Evolutionary conservation across 2,329 filamentous ascomycete genomes (phyloP).

Genomic region (Geosmithia putterillii): DNA sequence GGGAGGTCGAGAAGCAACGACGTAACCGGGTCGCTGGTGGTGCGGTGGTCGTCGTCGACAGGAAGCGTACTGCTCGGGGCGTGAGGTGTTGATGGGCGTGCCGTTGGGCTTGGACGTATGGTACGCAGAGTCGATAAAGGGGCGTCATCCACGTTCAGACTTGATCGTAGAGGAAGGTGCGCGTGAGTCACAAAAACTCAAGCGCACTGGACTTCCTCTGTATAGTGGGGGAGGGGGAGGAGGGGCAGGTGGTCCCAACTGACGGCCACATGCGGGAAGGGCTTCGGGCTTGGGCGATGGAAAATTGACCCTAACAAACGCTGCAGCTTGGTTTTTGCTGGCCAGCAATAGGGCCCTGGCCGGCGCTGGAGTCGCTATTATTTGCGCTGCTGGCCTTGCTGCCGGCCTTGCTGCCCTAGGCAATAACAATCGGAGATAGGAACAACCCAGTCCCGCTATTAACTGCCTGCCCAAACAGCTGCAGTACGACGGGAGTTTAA

Average conservation of each 20-base stretch:
- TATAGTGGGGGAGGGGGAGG: constrained; percentile 8
- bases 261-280: background rate
- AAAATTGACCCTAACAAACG: constrained; percentile 1
- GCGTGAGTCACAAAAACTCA: constrained; percentile 15
- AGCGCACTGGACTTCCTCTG: constrained; percentile 9
- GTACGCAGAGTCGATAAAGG: background rate
- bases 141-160: constrained; percentile 11
- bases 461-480: background rate
- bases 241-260: background rate
- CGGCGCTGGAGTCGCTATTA: background rate
- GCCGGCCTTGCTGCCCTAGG: background rate
- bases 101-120: background rate
- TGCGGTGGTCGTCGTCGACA: background rate
- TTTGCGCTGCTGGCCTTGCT: too few relatives aligned
- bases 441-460: background rate
- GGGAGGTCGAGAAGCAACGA: constrained; percentile 1
- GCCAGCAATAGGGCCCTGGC: background rate
- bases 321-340: background rate
- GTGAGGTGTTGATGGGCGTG: background rate
- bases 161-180: constrained; percentile 7
- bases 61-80: background rate
- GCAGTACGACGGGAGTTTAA: too few relatives aligned
- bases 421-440: background rate
- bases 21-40: too few relatives aligned
- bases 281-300: background rate